Evolutionary conservation across 352 stramenopile species (phyloP), one percentile per base, ranked within the genome.

Genomic region (Thraustotheca clavata): DNA sequence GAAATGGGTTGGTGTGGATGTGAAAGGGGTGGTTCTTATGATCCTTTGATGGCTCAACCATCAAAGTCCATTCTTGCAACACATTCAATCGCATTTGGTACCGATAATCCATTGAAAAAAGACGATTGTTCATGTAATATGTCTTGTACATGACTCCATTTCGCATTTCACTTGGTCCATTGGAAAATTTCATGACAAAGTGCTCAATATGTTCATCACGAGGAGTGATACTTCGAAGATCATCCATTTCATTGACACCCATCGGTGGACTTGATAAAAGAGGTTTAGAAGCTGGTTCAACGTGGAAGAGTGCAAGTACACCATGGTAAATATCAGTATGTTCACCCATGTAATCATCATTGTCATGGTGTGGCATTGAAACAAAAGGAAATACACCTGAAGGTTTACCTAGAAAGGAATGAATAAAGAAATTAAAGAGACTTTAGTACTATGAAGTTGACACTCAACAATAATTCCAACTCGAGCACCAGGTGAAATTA

Each of bases 21-120:
- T 93, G 86, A 61, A 92, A 94, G 49, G 86, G 86, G 54, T 94
- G 86, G 50, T 91, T 90, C 71, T 81, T 87, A 9, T 70, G 36
- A 3, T 79, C 73, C 34, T 81, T 71, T 11, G 86, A 73, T 3
- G 74, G 69, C 32, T 70, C 67, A 62, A 89, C 89, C 16, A 79
- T 70, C 61, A 94, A 63, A 2, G 84, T 75, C 85, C 83, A 94
- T 71, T 94, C 80, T 49, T 89, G 75, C 1, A 91, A 76, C 3
- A 67, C 62, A 14, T 73, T 71, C 22, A 92, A 71, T 14, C 57
- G 62, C 75, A 91, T 87, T 0, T 73, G 73, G 36, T 69, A 77
- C 16, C 78, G 73, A 49, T 68, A 78, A 6, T 59, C 72, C 49
- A 74, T 73, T 49, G 77, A 69, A 46, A 88, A 89, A 8, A 73